Conservation (phyloP, 176 grass and related monocot genomes). For the Phyllostachys edulis region DNA sequence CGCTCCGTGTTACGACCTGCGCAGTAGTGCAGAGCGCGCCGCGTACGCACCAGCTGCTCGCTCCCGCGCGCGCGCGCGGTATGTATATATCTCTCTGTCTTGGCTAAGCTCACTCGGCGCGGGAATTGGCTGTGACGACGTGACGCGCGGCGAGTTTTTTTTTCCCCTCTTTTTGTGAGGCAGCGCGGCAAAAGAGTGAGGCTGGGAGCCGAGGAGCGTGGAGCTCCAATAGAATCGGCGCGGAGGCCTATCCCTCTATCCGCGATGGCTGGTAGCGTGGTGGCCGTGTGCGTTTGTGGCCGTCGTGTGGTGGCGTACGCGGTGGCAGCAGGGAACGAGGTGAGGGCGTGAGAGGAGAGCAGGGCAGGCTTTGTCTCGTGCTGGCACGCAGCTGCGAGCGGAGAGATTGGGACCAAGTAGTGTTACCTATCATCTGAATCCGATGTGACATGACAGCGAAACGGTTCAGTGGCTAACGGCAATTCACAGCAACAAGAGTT, state of each 20-base stretch:
- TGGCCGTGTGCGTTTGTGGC: conserved; percentile 31
- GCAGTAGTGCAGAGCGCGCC: background rate
- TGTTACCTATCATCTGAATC: background rate
- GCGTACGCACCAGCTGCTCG: too few relatives aligned
- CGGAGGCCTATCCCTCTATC: conserved; percentile 55
- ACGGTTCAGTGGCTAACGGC: background rate
- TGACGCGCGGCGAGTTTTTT: background rate
- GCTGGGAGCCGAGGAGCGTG: conserved; percentile 34
- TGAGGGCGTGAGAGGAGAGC: background rate
- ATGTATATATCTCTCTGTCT: background rate
- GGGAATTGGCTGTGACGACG: background rate
- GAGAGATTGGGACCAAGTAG: background rate
- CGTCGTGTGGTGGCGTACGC: background rate
- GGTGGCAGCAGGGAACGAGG: background rate
- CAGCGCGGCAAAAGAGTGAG: conserved; percentile 20
- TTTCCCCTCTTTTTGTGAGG: background rate
- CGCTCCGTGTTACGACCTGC: background rate
- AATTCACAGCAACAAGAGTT: background rate
- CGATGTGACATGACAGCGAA: background rate
- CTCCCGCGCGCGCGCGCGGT: background rate
- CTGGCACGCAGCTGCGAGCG: background rate
- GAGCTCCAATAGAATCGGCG: conserved; percentile 49
- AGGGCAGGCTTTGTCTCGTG: background rate
- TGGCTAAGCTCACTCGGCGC: background rate
- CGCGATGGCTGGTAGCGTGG: conserved; percentile 33